A percentile compares a stretch with the other conserved stretches of the same genome.
Conservation (phyloP, 371 early-diverging fungal genomes). For the Saksenaea oblongispora region DNA sequence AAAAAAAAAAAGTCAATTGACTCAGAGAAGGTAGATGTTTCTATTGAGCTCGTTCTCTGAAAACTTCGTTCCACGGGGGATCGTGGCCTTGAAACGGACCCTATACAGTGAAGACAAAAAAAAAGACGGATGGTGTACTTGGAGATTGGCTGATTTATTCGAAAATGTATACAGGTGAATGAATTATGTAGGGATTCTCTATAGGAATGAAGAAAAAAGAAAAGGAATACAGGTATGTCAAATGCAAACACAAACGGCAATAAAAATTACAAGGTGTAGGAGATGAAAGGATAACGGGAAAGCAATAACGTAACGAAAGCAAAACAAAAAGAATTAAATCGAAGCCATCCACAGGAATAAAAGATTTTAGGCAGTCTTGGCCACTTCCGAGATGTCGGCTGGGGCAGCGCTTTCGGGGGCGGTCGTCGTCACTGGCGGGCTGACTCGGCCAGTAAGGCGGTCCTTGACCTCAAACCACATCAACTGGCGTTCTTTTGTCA, state of each 20-base stretch:
- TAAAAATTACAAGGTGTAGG: too few species aligned
- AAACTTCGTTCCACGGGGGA: too few species aligned
- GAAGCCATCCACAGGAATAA: too few species aligned
- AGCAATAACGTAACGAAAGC: too few species aligned
- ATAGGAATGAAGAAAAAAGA: neutral
- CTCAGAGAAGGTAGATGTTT: too few species aligned
- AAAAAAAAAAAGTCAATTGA: too few species aligned
- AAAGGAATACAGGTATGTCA: neutral
- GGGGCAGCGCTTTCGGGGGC: neutral
- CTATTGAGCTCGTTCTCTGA: too few species aligned
- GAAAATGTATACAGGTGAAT: neutral
- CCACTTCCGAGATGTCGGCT: conserved; percentile 1
- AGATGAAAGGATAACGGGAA: too few species aligned
- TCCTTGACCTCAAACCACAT: conserved; percentile 55
- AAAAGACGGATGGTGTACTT: too few species aligned
- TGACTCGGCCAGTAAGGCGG: conserved; percentile 22
- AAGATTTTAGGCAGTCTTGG: neutral
- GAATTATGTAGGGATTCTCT: conserved; percentile 1
- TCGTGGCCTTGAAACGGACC: too few species aligned
- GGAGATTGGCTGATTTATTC: neutral
- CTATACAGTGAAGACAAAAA: too few species aligned
- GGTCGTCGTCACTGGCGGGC: neutral
- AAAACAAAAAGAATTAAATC: neutral
- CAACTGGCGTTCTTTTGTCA: conserved; percentile 45
- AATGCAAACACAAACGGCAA: neutral